Base-by-base conservation (phyloP, 345 rosid genomes). In the Turnera subulata region DNA sequence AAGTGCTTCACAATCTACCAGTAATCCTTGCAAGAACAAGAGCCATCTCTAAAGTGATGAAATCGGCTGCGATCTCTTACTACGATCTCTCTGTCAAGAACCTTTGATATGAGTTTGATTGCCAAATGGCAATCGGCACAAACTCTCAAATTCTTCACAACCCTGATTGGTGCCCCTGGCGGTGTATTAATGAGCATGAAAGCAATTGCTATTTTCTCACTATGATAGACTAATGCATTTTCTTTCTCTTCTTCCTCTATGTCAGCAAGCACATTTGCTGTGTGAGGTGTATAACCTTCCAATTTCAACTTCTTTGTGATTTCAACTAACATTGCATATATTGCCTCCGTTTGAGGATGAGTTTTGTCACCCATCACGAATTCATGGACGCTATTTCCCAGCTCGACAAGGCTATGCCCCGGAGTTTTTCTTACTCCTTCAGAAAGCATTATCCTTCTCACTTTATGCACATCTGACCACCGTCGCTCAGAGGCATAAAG, bases 401-500 rank as follows among this genome's bases (percentile, higher is more conserved):
- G 53, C 65, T 73, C 78, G 0, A 82, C 62, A 9, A 59, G 59
- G 69, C 85, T 83, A 11, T 46, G 52, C 11, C 83, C 85, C 1
- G 88, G 80, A 45, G 68, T 64, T 50, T 73, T 80, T 58, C 46
- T 64, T 11, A 72, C 35, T 22, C 76, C 70, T 46, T 11, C 32
- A 19, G 57, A 51, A 58, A 46, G 50, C 78, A 76, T 63, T 26
- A 52, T 50, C 37, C 63, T 65, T 59, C 85, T 78, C 33, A 65
- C 53, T n/a, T 22, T 40, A 49, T 66, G 74, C 58, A 71, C 83
- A 21, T 73, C 76, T 45, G 59, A 61, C 81, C 85, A 83, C 66
- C 75, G 68, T 29, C 65, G 55, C 40, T 56, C 63, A 10, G 66
- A 59, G 19, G 80, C 82, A 65, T 69, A 76, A 1, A 76, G 53